Evolutionary conservation across 1,284 basidiomycete genomes (phyloP).

Genomic region (Hortiboletus rubellus): DNA sequence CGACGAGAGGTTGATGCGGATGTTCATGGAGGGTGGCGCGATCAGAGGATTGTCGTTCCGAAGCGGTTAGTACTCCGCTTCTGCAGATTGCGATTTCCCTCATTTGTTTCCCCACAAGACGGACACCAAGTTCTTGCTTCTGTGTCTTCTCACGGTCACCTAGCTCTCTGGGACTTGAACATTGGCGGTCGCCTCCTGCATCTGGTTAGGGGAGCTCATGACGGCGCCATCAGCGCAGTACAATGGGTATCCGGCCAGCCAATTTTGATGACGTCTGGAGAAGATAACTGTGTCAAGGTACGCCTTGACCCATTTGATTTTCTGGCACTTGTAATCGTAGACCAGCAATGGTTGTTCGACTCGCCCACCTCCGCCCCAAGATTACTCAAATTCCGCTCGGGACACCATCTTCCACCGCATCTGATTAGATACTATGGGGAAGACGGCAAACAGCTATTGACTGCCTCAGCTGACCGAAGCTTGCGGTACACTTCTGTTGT

Average conservation of each 20-base stretch:
- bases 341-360: slow-evolving; percentile 97
- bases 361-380: slow-evolving; percentile 84
- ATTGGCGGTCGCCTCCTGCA: slow-evolving; percentile 80
- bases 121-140: slow-evolving; percentile 86
- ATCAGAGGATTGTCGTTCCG: slow-evolving; percentile 83
- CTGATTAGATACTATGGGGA: slow-evolving; percentile 94
- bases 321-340: slow-evolving; percentile 10
- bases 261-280: slow-evolving; percentile 82
- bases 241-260: slow-evolving; percentile 94
- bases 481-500: slow-evolving; percentile 91
- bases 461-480: slow-evolving; percentile 85
- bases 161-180: slow-evolving; percentile 90
- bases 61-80: slow-evolving; percentile 58
- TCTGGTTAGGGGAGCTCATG: slow-evolving; percentile 84
- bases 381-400: slow-evolving; percentile 88
- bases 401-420: slow-evolving; percentile 90
- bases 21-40: slow-evolving; percentile 84
- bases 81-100: slow-evolving; percentile 3
- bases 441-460: slow-evolving; percentile 93
- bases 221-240: slow-evolving; percentile 74
- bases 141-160: slow-evolving; percentile 81
- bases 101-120: slow-evolving; percentile 47
- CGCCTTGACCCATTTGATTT: not conserved
- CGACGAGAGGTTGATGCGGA: slow-evolving; percentile 85
- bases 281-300: slow-evolving; percentile 93